Conservation (phyloP, 331 rosid genomes). For the Stylosanthes scabra region DNA sequence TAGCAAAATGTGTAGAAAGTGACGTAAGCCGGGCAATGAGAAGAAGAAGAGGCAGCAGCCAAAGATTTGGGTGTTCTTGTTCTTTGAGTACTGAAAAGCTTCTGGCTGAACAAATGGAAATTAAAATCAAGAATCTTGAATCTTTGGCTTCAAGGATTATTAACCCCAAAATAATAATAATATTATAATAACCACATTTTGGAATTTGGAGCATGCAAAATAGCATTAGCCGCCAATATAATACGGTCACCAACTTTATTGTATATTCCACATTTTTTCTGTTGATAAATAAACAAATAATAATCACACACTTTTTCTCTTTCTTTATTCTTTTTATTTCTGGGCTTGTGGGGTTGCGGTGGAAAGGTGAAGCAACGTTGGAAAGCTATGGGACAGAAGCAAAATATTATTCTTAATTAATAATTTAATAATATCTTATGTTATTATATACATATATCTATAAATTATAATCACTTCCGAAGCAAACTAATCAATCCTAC, state of each 20-base stretch:
- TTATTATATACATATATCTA: too few species aligned
- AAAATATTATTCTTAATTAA: constrained; percentile 39
- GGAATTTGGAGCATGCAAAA: constrained; percentile 46
- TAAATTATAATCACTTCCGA: constrained; percentile 54
- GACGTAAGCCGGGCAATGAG: constrained; percentile 19
- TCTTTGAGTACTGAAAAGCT: constrained; percentile 43
- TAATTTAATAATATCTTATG: neutral
- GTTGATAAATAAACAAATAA: constrained; percentile 45
- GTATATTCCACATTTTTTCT: constrained; percentile 20
- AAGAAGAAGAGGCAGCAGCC: neutral
- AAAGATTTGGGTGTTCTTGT: neutral
- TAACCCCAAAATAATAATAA: constrained; percentile 31
- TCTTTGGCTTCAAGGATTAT: constrained; percentile 62
- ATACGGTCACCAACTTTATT: constrained; percentile 33
- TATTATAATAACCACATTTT: constrained; percentile 36
- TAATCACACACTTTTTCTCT: constrained; percentile 49
- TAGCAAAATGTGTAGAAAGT: constrained; percentile 1
- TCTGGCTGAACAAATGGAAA: constrained; percentile 26
- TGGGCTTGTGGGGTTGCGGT: constrained; percentile 56
- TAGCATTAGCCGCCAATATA: constrained; percentile 56
- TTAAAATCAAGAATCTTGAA: constrained; percentile 41
- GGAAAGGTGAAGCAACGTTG: constrained; percentile 69
- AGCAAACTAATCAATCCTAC: constrained; percentile 57
- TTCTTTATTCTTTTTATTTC: too few species aligned
- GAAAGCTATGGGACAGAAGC: constrained; percentile 54